Conservation (phyloP, 768 basidiomycete species). For the Suillus subluteus region DNA sequence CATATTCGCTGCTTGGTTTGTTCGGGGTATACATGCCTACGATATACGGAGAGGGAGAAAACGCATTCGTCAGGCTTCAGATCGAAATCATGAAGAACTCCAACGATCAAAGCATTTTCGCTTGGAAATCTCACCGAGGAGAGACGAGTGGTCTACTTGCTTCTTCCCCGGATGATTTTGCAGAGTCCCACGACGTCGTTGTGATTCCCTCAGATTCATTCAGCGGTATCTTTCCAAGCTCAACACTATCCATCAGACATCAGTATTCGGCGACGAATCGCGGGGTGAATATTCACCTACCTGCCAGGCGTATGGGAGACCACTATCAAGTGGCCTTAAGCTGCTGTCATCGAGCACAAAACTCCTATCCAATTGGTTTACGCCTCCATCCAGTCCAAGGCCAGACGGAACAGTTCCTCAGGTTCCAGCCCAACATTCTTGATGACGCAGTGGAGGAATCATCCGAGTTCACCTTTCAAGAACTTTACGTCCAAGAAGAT, state of each 20-base stretch:
- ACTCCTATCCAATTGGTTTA: background rate
- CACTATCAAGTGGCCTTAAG: background rate
- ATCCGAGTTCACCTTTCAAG: background rate
- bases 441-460: background rate
- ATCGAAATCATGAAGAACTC: slow-evolving; percentile 23
- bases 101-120: slow-evolving; percentile 31
- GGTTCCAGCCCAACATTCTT: background rate
- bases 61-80: slow-evolving; percentile 31
- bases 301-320: background rate
- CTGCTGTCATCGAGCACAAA: background rate
- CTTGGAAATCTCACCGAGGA: slow-evolving; percentile 19
- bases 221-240: too few species aligned
- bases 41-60: slow-evolving; percentile 29
- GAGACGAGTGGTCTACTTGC: slow-evolving; percentile 28
- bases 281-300: background rate
- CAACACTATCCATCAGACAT: too few species aligned
- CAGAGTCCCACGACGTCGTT: too few species aligned
- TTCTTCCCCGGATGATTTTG: slow-evolving; percentile 9
- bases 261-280: too few species aligned
- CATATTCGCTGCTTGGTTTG: slow-evolving; percentile 35
- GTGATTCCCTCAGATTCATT: too few species aligned
- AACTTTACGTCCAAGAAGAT: background rate
- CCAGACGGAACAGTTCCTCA: background rate
- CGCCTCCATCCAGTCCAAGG: background rate
- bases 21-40: slow-evolving; percentile 24